phyloP scores from a whole-genome alignment of 2,329 filamentous ascomycete species.

The Botryotinia calthae region DNA sequence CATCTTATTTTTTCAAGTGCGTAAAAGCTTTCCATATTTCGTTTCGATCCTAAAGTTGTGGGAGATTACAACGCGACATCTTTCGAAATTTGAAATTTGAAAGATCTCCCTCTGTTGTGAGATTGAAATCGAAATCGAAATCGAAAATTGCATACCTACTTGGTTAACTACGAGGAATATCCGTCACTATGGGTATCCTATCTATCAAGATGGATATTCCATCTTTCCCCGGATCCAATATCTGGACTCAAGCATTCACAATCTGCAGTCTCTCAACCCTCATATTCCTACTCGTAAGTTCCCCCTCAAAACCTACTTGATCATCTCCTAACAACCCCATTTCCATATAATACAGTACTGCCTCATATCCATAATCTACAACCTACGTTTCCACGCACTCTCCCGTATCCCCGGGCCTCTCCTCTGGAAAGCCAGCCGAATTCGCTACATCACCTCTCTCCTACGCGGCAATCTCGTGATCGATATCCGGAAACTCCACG shows the following conservation, averaged over 20 bases:
- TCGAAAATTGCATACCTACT: no score
- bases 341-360: not conserved
- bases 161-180: not conserved
- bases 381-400: constrained; percentile 33
- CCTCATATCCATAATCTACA: rapidly evolving
- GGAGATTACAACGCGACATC: not conserved
- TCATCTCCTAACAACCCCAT: not conserved
- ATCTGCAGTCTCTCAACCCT: not conserved
- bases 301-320: not conserved
- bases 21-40: not conserved
- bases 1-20: no score
- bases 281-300: not conserved
- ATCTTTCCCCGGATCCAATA: not conserved
- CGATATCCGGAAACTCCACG: constrained; percentile 36
- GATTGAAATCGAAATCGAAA: no score
- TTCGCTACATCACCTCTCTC: constrained; percentile 8
- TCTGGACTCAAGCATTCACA: not conserved
- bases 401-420: constrained; percentile 31
- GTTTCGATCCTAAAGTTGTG: not conserved
- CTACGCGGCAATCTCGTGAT: not conserved
- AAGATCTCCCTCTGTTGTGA: no score
- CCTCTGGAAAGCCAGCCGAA: constrained; percentile 26
- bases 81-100: no score
- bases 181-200: no score
- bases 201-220: not conserved